Base-by-base conservation (phyloP, 2,329 filamentous ascomycete genomes). In the Pseudocercospora fuligena region DNA sequence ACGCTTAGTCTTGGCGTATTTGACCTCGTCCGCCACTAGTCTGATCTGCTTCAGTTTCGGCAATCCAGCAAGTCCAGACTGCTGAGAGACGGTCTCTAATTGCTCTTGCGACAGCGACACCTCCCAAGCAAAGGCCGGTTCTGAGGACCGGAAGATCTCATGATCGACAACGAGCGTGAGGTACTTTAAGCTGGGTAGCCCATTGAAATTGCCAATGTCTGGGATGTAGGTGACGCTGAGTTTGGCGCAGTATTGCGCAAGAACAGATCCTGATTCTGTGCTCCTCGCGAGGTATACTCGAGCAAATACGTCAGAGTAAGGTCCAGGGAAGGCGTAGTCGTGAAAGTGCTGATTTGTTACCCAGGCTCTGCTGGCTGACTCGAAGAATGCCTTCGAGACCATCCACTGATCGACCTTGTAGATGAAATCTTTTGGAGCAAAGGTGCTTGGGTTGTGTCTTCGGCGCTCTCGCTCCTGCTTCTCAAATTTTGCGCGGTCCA, bases 341-440 rank as follows among this genome's bases (percentile, higher is more conserved):
- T 16, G 16, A 25, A 36, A 58, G 7, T 58, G 56, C 31, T 58
- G 56, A 5, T 58, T 58, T 7, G n/a, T 8, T 3, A 43, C 31
- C 56, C 56, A 61, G 1, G 27, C 36, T 23, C 14, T 43, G 6
- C 58, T 49, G 7, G 57, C 63, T n/a, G 31, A 29, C 6, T 56
- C 23, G 11, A 47, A 65, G 33, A 61, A 61, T 21, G 63, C 47
- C 9, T 61, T 65, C 1, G 57, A 65, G 3, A 65, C 47, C 21
- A 65, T 43, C 46, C 60, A 57, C 11, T 40, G 19, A 14, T 64
- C 12, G 43, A 63, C 21, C 23, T 47, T 63, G 33, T 19, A 23
- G 19, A n/a, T 21, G 11, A 40, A 58, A 12, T 8, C 3, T 7
- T 19, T 27, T 6, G 59, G 5, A 6, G 49, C 23, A 16, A 29